Base-by-base conservation (phyloP, 208 protist species). In the Crithidia thermophila region DNA sequence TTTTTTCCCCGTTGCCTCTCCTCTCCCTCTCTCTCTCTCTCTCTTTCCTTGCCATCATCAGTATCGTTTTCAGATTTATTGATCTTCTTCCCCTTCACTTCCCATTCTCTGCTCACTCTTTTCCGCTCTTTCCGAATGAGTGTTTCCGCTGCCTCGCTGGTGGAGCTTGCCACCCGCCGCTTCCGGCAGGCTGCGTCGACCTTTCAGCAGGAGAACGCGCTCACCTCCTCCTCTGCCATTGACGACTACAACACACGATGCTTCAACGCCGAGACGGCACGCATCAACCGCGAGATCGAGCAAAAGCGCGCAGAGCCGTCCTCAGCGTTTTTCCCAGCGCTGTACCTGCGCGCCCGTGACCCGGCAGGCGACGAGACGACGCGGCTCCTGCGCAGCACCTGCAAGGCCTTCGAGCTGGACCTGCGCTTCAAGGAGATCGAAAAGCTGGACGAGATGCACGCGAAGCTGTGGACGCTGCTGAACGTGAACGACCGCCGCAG, bases 371-470 rank as follows among this genome's bases (percentile, higher is more conserved):
- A 91, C 21, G 85, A 91, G n/a, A 69, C 65, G 0, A 63, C 76
- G 2, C 77, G 75, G 4, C 68, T 83, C 8, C 57, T 90, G 31
- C 74, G 75, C 45, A 62, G 63, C 34, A 85, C 89, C 18, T 86
- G 77, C 45, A 95, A 95, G 49, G 79, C 85, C 0, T 88, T 93
- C 52, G 90, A 93, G 69, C 64, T 95, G 30, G 84, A 90, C 49
- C 72, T 93, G 4, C 90, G 87, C 43, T 90, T 92, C 49, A 79
- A 73, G 23, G 83, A 93, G 60, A 88, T 95, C 23, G 90, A 95
- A 40, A 71, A 84, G 49, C 72, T 93, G 25, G 90, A 95, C 66
- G 71, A 83, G 46, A 88, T 88, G 72, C 83, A 90, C 49, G 79
- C 72, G 6, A 85, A 89, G 42, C 71, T 93, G 59, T 92, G 81